Conservation (phyloP, 805 yeast genomes). For the Pichia gijzeniarum region DNA sequence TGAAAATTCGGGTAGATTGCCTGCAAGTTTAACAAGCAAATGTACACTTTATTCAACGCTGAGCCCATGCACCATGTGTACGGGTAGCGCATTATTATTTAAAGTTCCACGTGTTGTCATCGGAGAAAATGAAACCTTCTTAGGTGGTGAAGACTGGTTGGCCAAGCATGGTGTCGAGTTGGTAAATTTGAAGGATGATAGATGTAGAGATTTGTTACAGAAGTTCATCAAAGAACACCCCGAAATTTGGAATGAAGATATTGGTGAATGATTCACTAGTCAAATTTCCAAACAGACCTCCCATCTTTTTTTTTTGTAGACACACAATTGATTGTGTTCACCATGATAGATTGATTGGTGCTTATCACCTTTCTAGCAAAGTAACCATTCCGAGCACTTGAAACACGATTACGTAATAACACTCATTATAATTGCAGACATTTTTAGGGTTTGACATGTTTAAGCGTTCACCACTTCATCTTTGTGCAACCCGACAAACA, state of each 20-base stretch:
- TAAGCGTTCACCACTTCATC: no score
- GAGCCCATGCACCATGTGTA: conserved; percentile 93
- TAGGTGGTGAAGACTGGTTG: conserved; percentile 79
- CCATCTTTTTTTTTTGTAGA: no score
- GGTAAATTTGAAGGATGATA: conserved; percentile 49
- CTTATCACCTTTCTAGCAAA: no score
- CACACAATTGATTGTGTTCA: no score
- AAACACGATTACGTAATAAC: not conserved
- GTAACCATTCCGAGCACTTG: not conserved
- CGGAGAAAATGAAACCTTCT: conserved; percentile 80
- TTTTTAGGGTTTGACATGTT: no score
- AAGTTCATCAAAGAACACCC: conserved; percentile 74
- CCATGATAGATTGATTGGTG: no score
- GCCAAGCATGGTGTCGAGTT: conserved; percentile 63
- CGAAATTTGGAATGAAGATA: conserved; percentile 77
- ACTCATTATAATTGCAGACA: no score
- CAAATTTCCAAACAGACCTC: no score
- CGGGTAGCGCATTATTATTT: conserved; percentile 87
- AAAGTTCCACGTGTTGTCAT: conserved; percentile 82
- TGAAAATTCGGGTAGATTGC: conserved; percentile 86
- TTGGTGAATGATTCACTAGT: conserved; percentile 37
- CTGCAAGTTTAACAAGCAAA: conserved; percentile 69
- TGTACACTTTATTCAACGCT: conserved; percentile 90
- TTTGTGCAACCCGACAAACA: not conserved
- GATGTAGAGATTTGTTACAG: conserved; percentile 67